Conservation (phyloP, 2,329 filamentous ascomycete genomes). For the Hypoxylon sp. region DNA sequence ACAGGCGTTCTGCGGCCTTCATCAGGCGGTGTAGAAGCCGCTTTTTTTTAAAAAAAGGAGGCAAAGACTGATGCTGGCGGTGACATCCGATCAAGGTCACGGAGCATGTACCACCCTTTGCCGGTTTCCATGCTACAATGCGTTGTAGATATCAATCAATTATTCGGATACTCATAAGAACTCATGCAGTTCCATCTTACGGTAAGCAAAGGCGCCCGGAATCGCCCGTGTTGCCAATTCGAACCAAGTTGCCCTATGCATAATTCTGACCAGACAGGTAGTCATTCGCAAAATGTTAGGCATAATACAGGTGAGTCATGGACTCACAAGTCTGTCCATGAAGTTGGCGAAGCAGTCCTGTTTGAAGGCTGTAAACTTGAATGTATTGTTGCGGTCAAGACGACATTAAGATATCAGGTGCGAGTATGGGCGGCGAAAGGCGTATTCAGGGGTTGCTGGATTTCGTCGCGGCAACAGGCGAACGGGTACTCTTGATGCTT, state of each 20-base stretch:
- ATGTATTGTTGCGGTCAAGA: not conserved
- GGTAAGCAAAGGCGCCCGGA: conserved; percentile 2
- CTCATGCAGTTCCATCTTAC: not conserved
- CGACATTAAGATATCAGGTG: not conserved
- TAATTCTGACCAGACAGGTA: not conserved
- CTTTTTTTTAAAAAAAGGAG: not conserved
- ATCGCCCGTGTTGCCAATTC: not conserved
- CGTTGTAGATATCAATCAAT: not conserved
- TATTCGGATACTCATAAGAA: not conserved
- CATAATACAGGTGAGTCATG: conserved; percentile 7
- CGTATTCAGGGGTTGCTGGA: not conserved
- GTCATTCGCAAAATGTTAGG: conserved; percentile 3
- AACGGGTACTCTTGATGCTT: not conserved
- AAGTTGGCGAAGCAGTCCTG: conserved; percentile 1
- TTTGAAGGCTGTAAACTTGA: not conserved
- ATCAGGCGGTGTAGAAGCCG: not conserved
- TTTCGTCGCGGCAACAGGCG: not conserved
- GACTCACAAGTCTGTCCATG: not conserved
- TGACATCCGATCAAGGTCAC: conserved; percentile 3
- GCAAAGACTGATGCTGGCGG: conserved; percentile 1
- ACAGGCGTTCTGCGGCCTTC: not conserved
- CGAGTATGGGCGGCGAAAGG: conserved; percentile 16
- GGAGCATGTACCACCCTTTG: conserved; percentile 2
- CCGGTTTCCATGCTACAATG: not conserved
- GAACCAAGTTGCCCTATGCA: not conserved